These are phyloP conservation scores for Talinum fruticosum DNA, from an alignment of 148 eudicot species.

Conservation along the genomic window DNA sequence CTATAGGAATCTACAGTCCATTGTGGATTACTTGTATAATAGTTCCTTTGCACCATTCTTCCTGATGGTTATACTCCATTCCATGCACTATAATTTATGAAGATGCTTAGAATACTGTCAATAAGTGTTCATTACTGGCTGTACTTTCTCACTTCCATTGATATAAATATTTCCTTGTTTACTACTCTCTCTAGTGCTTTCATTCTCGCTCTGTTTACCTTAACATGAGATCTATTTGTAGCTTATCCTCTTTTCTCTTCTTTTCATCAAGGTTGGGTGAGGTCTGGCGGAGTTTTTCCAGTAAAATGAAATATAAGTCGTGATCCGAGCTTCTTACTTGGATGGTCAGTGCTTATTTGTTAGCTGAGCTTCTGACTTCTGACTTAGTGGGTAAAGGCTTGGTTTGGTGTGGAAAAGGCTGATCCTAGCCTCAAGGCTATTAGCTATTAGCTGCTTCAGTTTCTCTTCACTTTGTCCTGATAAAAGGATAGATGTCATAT, in stretches of 20 bases:
- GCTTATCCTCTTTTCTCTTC: no score
- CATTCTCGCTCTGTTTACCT: background rate
- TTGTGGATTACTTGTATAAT: background rate
- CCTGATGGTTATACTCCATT: background rate
- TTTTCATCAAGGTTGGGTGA: background rate
- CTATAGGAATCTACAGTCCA: slow-evolving; percentile 5
- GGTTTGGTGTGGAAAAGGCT: background rate
- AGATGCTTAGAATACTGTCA: slow-evolving; percentile 1
- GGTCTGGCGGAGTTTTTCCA: no score
- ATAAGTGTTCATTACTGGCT: background rate
- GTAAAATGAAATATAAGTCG: background rate
- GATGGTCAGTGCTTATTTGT: background rate
- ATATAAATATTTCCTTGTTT: background rate
- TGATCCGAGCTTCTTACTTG: background rate
- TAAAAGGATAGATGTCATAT: background rate
- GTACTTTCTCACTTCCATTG: background rate
- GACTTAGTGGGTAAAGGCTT: background rate
- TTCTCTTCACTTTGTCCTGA: background rate
- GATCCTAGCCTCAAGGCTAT: background rate
- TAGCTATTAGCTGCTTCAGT: background rate
- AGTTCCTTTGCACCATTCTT: background rate
- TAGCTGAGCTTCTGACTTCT: background rate
- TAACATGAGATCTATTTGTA: no score
- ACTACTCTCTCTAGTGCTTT: background rate
- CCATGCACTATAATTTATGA: background rate